A percentile compares a stretch with the other conserved stretches of the same genome.
Evolutionary conservation across 202 grass and related monocot species (phyloP).

Genomic region (Setaria viridis): DNA sequence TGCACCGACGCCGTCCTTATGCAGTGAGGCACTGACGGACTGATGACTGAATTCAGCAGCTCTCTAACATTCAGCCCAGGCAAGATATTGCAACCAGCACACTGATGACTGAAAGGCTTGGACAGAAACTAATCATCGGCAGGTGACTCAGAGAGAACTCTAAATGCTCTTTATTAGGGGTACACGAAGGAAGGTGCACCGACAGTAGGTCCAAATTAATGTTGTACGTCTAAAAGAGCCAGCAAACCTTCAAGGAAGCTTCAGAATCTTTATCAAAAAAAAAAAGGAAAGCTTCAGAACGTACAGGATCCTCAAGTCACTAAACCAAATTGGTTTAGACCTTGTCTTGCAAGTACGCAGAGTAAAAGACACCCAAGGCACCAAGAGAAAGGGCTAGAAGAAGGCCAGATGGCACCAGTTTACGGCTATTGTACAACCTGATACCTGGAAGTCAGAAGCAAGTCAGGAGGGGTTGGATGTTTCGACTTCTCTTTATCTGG

Average conservation of each 20-base stretch:
- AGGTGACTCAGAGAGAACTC: not conserved
- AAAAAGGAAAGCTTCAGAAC: constrained; percentile 10
- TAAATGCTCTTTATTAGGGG: constrained; percentile 31
- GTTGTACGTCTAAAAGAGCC: constrained; percentile 23
- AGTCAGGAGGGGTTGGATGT: constrained; percentile 18
- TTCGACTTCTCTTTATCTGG: not conserved
- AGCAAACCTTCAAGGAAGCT: constrained; percentile 46
- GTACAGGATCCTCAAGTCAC: constrained; percentile 15
- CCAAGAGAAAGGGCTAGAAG: constrained; percentile 69
- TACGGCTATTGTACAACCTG: constrained; percentile 69
- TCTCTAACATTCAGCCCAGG: not conserved
- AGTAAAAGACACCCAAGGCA: constrained; percentile 65
- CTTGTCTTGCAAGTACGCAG: constrained; percentile 78
- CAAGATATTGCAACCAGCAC: not conserved
- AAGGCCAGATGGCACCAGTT: constrained; percentile 77
- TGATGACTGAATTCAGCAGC: not conserved
- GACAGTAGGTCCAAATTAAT: not conserved
- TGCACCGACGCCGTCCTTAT: not conserved
- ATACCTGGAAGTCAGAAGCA: constrained; percentile 64
- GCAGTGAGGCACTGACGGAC: not conserved
- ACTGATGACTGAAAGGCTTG: constrained; percentile 10
- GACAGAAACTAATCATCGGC: constrained; percentile 8
- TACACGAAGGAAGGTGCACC: constrained; percentile 5
- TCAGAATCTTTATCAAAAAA: not conserved
- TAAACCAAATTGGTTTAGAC: constrained; percentile 45